These are phyloP conservation scores for Hymenoscyphus linearis DNA, from an alignment of 2,329 filamentous ascomycete species.

Conservation along the genomic window DNA sequence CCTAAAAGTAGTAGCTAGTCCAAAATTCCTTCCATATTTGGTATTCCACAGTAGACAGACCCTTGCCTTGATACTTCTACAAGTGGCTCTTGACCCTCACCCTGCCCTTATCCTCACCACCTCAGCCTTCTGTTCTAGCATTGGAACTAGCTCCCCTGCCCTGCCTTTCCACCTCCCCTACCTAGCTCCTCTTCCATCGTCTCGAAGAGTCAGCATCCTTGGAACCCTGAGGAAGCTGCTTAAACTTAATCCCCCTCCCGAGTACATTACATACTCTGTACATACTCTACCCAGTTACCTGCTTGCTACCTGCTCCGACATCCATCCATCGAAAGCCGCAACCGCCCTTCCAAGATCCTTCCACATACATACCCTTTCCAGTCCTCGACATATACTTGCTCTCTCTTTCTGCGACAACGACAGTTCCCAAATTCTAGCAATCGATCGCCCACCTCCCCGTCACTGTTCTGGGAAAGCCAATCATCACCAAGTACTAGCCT, in stretches of 20 bases:
- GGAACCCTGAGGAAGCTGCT: background rate
- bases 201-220: constrained; percentile 4
- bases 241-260: background rate
- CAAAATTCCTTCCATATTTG: background rate
- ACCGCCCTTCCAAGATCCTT: background rate
- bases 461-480: constrained; percentile 14
- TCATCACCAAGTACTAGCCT: constrained; percentile 4
- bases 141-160: background rate
- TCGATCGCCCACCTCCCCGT: constrained; percentile 6
- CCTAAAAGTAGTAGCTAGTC: background rate
- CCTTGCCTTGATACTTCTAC: background rate
- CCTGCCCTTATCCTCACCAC: background rate
- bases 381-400: background rate
- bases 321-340: background rate
- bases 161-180: background rate
- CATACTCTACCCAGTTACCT: background rate
- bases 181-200: background rate
- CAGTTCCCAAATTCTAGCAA: background rate
- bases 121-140: background rate
- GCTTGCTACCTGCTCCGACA: background rate
- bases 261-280: background rate
- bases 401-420: background rate
- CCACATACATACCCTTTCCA: constrained; percentile 2
- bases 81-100: background rate
- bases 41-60: background rate